Evolutionary conservation across 1,139 yeast species (phyloP), one percentile per base, ranked within the genome.

Genomic region (Zygosaccharomyces pseudobailii): DNA sequence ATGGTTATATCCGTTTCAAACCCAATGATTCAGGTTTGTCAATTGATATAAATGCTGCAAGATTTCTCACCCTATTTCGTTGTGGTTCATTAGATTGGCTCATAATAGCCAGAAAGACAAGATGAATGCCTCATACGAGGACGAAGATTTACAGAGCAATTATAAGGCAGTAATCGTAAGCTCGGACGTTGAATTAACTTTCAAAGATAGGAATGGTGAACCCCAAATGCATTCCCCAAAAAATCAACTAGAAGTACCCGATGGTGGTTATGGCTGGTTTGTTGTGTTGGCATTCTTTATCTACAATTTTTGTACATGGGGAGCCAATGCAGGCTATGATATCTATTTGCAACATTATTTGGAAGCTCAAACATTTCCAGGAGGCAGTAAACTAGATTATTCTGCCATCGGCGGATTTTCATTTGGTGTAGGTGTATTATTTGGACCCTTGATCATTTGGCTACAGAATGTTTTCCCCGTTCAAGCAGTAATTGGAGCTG

Each of bases 371-470:
- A 63, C 69, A 6, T 82, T 80, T 52, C 71, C 74, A 2, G 82
- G 78, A 2, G 83, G 82, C 1, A 66, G 75, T 0, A 68, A 71
- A 51, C 68, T 74, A 46, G 84, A 79, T 51, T 84, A 68, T 64
- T 85, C 87, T 2, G 72, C 82, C 32, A 73, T 83, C 50, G 88
- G 89, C 34, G 87, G 89, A 4, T 54, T 83, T 6, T 76, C 79
- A 17, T 73, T 80, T 45, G 82, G 80, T 36, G 59, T 76, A 22
- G 85, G 87, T 2, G 76, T 81, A 50, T 54, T 71, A 39, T 62
- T 77, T 36, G 76, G 84, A 2, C 84, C 85, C 1, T 50, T 80
- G n/a, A 69, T 69, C n/a, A 62, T 64, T 23, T 50, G 60, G 27
- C 47, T 68, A n/a, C 59, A 64, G 33, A 61, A 66, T 40, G 35